Evolutionary conservation across 768 basidiomycete genomes (phyloP), one percentile per base, ranked within the genome.

Genomic region (Lanmaoa rubissima): DNA sequence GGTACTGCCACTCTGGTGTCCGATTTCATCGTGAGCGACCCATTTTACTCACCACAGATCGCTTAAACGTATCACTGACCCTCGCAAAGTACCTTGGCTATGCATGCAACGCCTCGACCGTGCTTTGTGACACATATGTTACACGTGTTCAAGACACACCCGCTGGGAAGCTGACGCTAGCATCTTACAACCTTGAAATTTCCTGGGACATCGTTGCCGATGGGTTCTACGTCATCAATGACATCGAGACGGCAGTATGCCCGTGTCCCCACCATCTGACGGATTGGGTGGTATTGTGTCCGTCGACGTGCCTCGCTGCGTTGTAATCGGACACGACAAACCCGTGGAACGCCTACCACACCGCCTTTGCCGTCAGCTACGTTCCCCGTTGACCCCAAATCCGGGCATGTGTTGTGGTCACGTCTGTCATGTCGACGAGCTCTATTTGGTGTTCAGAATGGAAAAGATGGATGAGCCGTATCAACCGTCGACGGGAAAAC

Each of bases 291-390:
- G 53, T 31, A 39, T n/a, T 50, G 26, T 67, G 62, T 14, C 65
- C 54, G 3, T 53, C 54, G 26, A 56, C 46, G 3, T 60, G 55
- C 46, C 60, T 67, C 17, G 55, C 58, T 13, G 28, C 28, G 6
- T 48, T 66, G 39, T 56, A 46, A 17, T 51, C 65, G 16, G 61
- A 63, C 44, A 61, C 60, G 39, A 61, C 65, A n/a, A 64, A 62
- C 21, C 46, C 53, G 0, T 47, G 53, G 26, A 60, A 60, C 24
- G 46, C 42, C 1, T 64, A 66, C 42, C 56, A 61, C 16, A 54
- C 39, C n/a, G 2, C 52, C 17, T 65, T 65, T n/a, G 46, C 47
- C 5, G 39, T 45, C 4, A 54, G 61, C 12, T 6, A 28, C 26
- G 4, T 28, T 53, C 43, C 2, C 58, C 64, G 8, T 49, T 67